Evolutionary conservation across 2,329 filamentous ascomycete species (phyloP).

Genomic region (Stagonosporopsis vannaccii): DNA sequence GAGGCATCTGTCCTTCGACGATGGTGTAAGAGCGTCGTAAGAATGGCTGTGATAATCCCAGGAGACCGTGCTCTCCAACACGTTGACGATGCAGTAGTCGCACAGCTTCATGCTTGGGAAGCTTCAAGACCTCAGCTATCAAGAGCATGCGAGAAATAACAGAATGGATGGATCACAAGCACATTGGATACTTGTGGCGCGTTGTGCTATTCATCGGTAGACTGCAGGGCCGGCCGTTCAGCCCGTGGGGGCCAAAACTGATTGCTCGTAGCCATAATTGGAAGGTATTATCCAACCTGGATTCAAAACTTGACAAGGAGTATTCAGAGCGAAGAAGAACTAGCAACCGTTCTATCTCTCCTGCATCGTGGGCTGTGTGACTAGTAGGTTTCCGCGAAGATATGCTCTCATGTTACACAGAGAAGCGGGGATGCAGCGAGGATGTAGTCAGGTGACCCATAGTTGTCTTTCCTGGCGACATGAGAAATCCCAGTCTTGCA

Average conservation of each 20-base stretch:
- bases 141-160: neutral
- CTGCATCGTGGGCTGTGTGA: neutral
- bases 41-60: slow-evolving; percentile 15
- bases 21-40: slow-evolving; percentile 6
- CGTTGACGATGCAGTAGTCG: slow-evolving; percentile 10
- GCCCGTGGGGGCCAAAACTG: slow-evolving; percentile 2
- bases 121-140: neutral
- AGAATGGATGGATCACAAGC: neutral
- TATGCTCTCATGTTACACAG: neutral
- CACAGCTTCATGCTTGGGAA: slow-evolving; percentile 11
- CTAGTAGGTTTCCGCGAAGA: neutral
- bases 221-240: neutral
- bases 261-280: neutral
- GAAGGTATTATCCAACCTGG: too few species aligned
- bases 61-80: slow-evolving; percentile 11
- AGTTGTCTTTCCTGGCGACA: neutral
- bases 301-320: neutral
- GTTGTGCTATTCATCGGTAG: neutral
- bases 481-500: neutral
- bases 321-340: neutral
- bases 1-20: slow-evolving; percentile 16
- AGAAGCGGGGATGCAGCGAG: neutral
- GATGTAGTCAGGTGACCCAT: neutral
- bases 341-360: neutral
- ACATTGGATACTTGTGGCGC: neutral